Conservation (phyloP, 2,329 filamentous ascomycete species). For the Lasiodiplodia gonubiensis region DNA sequence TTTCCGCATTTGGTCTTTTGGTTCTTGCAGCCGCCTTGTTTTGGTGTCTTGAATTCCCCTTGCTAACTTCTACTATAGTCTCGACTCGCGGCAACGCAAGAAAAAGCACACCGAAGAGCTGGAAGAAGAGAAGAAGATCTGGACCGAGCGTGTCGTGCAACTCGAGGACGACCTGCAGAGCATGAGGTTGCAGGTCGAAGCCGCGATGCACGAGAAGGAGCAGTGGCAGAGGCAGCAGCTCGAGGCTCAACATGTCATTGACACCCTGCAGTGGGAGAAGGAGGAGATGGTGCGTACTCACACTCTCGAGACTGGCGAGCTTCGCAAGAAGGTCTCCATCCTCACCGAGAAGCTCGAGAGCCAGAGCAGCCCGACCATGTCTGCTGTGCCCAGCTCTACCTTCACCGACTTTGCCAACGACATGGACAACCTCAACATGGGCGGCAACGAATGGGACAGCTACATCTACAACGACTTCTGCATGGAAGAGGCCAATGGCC, state of each 20-base stretch:
- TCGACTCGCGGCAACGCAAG: constrained; percentile 96
- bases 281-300: constrained; percentile 88
- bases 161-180: constrained; percentile 78
- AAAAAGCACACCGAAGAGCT: constrained; percentile 97
- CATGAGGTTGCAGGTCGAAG: constrained; percentile 66
- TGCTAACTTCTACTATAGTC: constrained; percentile 60
- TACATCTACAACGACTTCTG: constrained; percentile 76
- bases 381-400: constrained; percentile 61
- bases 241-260: constrained; percentile 75
- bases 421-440: constrained; percentile 84
- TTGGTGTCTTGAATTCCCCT: constrained; percentile 38
- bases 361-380: constrained; percentile 54
- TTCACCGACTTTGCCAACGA: constrained; percentile 76
- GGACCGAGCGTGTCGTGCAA: constrained; percentile 73
- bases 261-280: constrained; percentile 81
- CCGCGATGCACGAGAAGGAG: constrained; percentile 60
- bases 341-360: constrained; percentile 76
- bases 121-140: constrained; percentile 96
- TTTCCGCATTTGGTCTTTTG: constrained; percentile 37
- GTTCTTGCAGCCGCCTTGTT: constrained; percentile 49
- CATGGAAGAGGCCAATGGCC: constrained; percentile 60
- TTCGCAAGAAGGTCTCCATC: constrained; percentile 89
- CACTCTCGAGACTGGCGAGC: constrained; percentile 86
- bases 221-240: constrained; percentile 76
- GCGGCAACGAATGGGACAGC: constrained; percentile 77